A percentile compares a stretch with the other conserved stretches of the same genome.
phyloP scores from a whole-genome alignment of 495 filamentous ascomycete genomes.

The Collariella sp. region DNA sequence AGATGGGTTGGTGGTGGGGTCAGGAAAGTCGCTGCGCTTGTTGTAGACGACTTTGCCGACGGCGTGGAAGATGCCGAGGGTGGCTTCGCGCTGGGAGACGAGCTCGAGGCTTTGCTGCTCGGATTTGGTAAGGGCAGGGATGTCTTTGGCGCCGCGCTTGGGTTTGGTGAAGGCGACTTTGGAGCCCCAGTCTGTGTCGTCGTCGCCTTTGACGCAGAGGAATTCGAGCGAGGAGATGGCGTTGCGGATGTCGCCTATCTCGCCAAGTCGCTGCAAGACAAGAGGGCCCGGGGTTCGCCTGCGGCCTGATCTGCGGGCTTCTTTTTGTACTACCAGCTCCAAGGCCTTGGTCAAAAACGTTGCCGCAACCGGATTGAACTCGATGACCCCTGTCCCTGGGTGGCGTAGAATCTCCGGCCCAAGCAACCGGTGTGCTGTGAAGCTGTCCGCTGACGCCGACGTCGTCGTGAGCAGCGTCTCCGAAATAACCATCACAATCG shows the following conservation, averaged over 20 bases:
- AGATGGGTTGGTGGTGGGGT: slow-evolving; percentile 23
- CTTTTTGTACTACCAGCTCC: slow-evolving; percentile 67
- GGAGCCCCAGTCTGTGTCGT: slow-evolving; percentile 57
- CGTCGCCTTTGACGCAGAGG: slow-evolving; percentile 67
- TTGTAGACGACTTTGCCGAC: slow-evolving; percentile 94
- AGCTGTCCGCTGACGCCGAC: slow-evolving; percentile 70
- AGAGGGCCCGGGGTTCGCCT: slow-evolving; percentile 57
- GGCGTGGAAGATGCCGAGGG: slow-evolving; percentile 88
- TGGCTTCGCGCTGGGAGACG: slow-evolving; percentile 77
- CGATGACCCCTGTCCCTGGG: slow-evolving; percentile 63
- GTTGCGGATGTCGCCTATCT: slow-evolving; percentile 85
- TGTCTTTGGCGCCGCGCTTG: slow-evolving; percentile 48
- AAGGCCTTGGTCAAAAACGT: slow-evolving; percentile 81
- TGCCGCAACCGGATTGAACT: slow-evolving; percentile 86
- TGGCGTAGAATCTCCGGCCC: slow-evolving; percentile 77
- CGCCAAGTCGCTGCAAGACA: slow-evolving; percentile 65
- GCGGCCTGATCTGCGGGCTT: slow-evolving; percentile 61
- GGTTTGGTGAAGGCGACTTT: slow-evolving; percentile 53
- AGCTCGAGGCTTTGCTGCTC: slow-evolving; percentile 64
- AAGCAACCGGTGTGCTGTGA: slow-evolving; percentile 81
- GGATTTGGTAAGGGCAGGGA: slow-evolving; percentile 53
- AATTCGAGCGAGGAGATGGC: slow-evolving; percentile 87
- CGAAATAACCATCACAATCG: slow-evolving; percentile 82
- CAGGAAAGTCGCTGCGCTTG: slow-evolving; percentile 54
- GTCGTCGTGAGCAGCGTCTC: slow-evolving; percentile 73